Evolutionary conservation across 1,284 basidiomycete genomes (phyloP), one percentile per base, ranked within the genome.

Genomic region (Ustilago tritici): DNA sequence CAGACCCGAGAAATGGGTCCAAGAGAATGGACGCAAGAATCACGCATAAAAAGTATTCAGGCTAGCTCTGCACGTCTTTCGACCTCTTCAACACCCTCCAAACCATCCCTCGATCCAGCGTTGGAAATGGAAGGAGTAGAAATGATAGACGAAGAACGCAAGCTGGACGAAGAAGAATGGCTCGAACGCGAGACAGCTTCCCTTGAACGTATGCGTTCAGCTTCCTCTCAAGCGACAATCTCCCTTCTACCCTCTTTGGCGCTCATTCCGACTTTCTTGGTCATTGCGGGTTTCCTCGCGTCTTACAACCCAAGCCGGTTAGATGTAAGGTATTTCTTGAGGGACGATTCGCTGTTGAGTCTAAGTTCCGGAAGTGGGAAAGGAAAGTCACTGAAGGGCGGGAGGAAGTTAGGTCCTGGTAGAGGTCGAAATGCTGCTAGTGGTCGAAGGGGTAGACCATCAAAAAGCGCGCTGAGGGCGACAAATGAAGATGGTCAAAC

Each of bases 301-400:
- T 93, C 92, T 53, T 93, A 92, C 66, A 97, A 97, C 84, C 94
- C 95, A 0, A 86, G 91, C 0, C 92, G 91, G 80, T 91, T 91
- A 7, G 95, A 97, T 85, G 64, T 93, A 74, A 69, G 79, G 32
- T 82, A 83, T 59, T 84, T 81, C 57, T 56, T 84, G 17, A 76
- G 80, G 8, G 82, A 84, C 56, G 67, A 72, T 53, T 81, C 61
- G 50, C 69, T 69, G 19, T 65, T 65, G 61, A 67, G 64, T 38
- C 70, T 70, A 14, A 74, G 65, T 34, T 74, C 61, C 34, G 70
- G 68, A 15, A 35, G 61, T 31, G 61, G 61, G 3, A 71, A 71
- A 23, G 74, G 67, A 4, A 76, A 71, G 49, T 40, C 54, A 0
- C 69, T 71, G 52, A 76, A 76, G 63, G 73, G 74, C 3, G 65